These are phyloP conservation scores for Peniophora sp. DNA, from an alignment of 1,284 basidiomycete genomes.

Conservation along the genomic window DNA sequence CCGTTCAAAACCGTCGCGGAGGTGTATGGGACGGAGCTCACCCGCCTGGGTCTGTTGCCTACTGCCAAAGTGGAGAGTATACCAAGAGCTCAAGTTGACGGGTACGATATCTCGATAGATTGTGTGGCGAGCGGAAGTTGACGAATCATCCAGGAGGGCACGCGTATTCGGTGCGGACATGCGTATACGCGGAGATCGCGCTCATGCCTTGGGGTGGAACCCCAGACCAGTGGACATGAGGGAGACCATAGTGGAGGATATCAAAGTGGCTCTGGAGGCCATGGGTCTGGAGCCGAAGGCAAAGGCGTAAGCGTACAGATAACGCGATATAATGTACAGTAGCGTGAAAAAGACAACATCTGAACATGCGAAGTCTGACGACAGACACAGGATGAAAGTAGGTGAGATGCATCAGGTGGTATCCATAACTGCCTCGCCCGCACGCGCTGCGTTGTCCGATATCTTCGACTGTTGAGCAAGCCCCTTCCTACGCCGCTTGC, in stretches of 20 bases:
- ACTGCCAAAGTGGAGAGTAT: not conserved
- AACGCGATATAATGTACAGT: no score
- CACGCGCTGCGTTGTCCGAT: no score
- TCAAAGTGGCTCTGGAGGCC: not conserved
- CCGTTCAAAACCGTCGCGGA: not conserved
- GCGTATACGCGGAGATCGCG: not conserved
- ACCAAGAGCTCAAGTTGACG: no score
- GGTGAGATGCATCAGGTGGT: no score
- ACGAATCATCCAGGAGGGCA: no score
- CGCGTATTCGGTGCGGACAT: not conserved
- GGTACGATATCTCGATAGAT: no score
- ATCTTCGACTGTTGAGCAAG: not conserved
- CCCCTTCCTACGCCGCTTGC: slow-evolving; percentile 10
- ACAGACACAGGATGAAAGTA: not conserved
- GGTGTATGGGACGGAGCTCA: not conserved
- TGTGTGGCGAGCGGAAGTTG: no score
- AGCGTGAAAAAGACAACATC: no score
- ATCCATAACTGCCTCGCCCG: no score
- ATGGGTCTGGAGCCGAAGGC: no score
- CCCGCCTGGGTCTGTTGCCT: not conserved
- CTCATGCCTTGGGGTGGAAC: slow-evolving; percentile 2
- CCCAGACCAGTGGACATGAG: not conserved
- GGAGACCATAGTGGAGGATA: not conserved
- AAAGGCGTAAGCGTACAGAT: no score
- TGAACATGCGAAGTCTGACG: no score